These are phyloP conservation scores for Citrullus colocynthis DNA, from an alignment of 306 rosid species.

Conservation along the genomic window DNA sequence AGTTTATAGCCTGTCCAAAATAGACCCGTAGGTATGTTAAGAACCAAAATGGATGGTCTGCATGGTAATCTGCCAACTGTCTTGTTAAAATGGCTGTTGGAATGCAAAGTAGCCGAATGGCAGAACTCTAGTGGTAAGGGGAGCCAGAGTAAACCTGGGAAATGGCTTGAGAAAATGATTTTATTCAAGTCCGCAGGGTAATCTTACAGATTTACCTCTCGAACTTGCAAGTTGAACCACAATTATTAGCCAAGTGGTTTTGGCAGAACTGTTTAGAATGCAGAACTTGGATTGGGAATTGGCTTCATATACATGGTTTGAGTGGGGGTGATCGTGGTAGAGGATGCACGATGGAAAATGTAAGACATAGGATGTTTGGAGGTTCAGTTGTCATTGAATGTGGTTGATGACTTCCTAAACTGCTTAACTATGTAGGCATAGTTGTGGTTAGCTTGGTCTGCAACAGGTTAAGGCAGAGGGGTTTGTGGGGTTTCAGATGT, in stretches of 20 bases:
- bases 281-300: background rate
- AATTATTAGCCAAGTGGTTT: background rate
- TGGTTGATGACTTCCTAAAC: background rate
- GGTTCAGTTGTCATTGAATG: background rate
- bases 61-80: background rate
- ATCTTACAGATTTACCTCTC: background rate
- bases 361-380: background rate
- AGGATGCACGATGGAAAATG: background rate
- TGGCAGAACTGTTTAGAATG: background rate
- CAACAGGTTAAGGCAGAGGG: background rate
- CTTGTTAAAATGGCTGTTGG: background rate
- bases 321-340: background rate
- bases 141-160: background rate
- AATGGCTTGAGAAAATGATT: background rate
- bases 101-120: background rate
- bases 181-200: background rate
- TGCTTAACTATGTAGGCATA: background rate
- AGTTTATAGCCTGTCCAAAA: too few relatives aligned
- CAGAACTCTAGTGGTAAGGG: background rate
- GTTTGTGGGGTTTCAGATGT: background rate
- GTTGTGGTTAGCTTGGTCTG: background rate
- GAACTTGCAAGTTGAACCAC: background rate
- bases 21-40: too few relatives aligned
- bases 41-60: background rate
- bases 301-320: background rate